Evolutionary conservation across 129 eudicot species (phyloP).

Genomic region (Centaurea solstitialis): DNA sequence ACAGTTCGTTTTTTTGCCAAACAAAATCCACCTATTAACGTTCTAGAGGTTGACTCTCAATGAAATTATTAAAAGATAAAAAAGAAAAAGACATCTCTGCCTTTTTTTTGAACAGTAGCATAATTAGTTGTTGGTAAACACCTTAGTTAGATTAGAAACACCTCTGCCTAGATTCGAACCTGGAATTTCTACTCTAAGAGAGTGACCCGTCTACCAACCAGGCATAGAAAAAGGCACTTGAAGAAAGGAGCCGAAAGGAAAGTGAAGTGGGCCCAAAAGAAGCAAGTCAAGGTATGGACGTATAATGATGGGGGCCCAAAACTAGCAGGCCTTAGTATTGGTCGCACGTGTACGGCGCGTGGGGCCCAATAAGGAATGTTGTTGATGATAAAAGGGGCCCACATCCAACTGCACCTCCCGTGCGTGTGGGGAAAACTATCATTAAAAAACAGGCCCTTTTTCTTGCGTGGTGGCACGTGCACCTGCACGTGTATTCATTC

Average conservation of each 20-base stretch:
- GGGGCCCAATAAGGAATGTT: slow-evolving; percentile 48
- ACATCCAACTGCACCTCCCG: slow-evolving; percentile 22
- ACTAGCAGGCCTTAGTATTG: slow-evolving; percentile 39
- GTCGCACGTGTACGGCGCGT: slow-evolving; percentile 44
- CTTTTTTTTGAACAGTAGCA: too few species aligned
- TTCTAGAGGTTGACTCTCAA: too few species aligned
- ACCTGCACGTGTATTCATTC: slow-evolving; percentile 45
- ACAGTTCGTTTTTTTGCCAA: too few species aligned
- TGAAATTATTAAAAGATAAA: too few species aligned
- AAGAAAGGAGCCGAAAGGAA: slow-evolving; percentile 44
- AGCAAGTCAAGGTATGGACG: slow-evolving; percentile 40
- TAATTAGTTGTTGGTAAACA: too few species aligned
- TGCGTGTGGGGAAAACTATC: slow-evolving; percentile 69
- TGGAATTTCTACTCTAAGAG: too few species aligned
- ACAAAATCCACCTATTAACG: too few species aligned
- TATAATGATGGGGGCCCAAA: slow-evolving; percentile 42
- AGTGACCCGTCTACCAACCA: too few species aligned
- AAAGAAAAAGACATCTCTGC: too few species aligned
- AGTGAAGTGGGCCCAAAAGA: slow-evolving; percentile 30
- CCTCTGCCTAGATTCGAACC: too few species aligned
- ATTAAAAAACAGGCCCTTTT: slow-evolving; percentile 8
- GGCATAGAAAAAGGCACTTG: slow-evolving; percentile 19
- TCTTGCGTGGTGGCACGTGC: slow-evolving; percentile 68
- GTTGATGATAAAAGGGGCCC: slow-evolving; percentile 38
- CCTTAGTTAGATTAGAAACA: too few species aligned